A percentile compares a stretch with the other conserved stretches of the same genome.
Conservation (phyloP, 108 stramenopile genomes). For the Fragilaria radians region DNA sequence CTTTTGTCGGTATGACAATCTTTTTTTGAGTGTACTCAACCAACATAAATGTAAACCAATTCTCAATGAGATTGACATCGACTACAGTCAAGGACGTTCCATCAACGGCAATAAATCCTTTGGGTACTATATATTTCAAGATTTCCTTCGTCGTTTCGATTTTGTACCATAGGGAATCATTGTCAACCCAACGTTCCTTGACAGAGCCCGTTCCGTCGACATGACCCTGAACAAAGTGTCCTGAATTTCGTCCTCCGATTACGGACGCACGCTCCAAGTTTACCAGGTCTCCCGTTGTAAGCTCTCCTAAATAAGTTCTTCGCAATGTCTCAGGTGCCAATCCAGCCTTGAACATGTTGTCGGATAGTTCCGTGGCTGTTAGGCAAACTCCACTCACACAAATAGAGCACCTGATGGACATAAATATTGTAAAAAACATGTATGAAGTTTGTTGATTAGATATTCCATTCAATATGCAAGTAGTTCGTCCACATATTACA, state of each 20-base stretch:
- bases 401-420: conserved; percentile 82
- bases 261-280: conserved; percentile 91
- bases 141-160: conserved; percentile 59
- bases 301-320: conserved; percentile 67
- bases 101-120: conserved; percentile 97
- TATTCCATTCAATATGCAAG: too few species aligned
- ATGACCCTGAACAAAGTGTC: conserved; percentile 98
- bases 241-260: conserved; percentile 91
- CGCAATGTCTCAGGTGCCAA: conserved; percentile 92
- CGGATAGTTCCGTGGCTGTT: conserved; percentile 78
- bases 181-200: conserved; percentile 68
- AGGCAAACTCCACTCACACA: conserved; percentile 98
- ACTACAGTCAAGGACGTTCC: conserved; percentile 95
- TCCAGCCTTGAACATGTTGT: conserved; percentile 75
- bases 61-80: conserved; percentile 41
- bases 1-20: conserved; percentile 79
- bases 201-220: conserved; percentile 90
- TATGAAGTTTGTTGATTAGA: too few species aligned
- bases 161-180: conserved; percentile 89
- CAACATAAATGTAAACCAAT: conserved; percentile 97
- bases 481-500: too few species aligned
- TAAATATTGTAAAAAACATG: conserved; percentile 1
- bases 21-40: conserved; percentile 97
- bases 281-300: conserved; percentile 56
- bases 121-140: conserved; percentile 90